Evolutionary conservation across 768 basidiomycete species (phyloP), one percentile per base, ranked within the genome.

Genomic region (Termitomyces sp.): DNA sequence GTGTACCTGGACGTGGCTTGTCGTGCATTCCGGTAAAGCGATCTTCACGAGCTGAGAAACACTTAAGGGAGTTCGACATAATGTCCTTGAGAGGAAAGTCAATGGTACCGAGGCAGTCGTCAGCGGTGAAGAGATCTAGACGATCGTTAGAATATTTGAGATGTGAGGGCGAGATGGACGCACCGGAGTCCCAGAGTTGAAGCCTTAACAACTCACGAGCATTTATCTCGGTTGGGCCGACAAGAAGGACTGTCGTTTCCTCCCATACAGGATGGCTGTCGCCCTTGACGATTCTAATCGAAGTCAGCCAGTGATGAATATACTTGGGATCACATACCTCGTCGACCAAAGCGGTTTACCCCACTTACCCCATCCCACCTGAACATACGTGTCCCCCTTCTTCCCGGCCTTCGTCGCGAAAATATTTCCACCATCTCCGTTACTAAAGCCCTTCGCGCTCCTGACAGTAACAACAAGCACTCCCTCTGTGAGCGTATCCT

Each of bases 151-250:
- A 4, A 38, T n/a, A 34, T 52, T 6, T 38, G 43, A 40, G 20
- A 12, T 51, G 17, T n/a, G 34, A 40, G n/a, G 4, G 20, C 53
- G n/a, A 55, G 11, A 48, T 46, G 15, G 46, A 60, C 73, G 34
- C 47, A 77, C 89, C 88, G 9, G 85, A 86, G 67, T 92, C 90
- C 88, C 88, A 91, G 2, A 91, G 72, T 76, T 89, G 88, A 25
- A 86, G 71, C 25, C 79, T 79, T 20, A 90, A 71, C 57, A 77
- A 77, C 71, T 93, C 91, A 60, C 86, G 80, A 0, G 86, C 81
- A 66, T 89, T 83, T 53, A 90, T 73, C 60, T 89, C 88, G 49
- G 87, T 81, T 45, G 82, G 79, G 6, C 84, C 84, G 10, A 92
- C 79, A 1, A 90, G 72, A 0, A 92, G 66, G 4, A 84, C 79